Conservation (phyloP, 2,329 filamentous ascomycete genomes). For the Colletotrichum tanaceti region DNA sequence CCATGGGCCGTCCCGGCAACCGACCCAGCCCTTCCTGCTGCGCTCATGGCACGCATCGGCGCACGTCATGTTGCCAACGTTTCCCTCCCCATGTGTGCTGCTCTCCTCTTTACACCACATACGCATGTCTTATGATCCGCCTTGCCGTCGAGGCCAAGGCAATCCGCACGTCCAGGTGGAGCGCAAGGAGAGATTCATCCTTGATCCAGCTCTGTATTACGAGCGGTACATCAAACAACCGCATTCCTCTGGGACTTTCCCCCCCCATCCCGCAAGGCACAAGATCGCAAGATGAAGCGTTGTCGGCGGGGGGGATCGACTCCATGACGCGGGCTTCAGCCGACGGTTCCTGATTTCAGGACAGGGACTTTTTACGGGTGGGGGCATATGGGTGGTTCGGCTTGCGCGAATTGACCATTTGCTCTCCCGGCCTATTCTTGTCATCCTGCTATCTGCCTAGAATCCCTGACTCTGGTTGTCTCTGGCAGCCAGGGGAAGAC, state of each 20-base stretch:
- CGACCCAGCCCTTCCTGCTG: not conserved
- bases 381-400: conserved; percentile 50
- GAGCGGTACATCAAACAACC: conserved; percentile 71
- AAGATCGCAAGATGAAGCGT: conserved; percentile 43
- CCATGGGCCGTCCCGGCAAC: conserved; percentile 42
- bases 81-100: conserved; percentile 9
- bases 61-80: conserved; percentile 29
- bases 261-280: conserved; percentile 19
- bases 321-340: conserved; percentile 38
- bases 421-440: conserved; percentile 51
- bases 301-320: conserved; percentile 20
- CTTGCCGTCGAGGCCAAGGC: conserved; percentile 20
- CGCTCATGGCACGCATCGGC: conserved; percentile 18
- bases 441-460: conserved; percentile 53
- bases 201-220: conserved; percentile 80
- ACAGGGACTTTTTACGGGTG: conserved; percentile 46
- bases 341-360: conserved; percentile 45
- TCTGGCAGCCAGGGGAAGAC: conserved; percentile 31
- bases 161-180: conserved; percentile 78
- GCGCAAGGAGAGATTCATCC: conserved; percentile 80
- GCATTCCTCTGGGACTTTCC: conserved; percentile 33
- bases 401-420: conserved; percentile 56
- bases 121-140: not conserved
- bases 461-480: conserved; percentile 38
- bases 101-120: conserved; percentile 19